phyloP scores from a whole-genome alignment of 140 eudicot species.

The Anethum foeniculum region DNA sequence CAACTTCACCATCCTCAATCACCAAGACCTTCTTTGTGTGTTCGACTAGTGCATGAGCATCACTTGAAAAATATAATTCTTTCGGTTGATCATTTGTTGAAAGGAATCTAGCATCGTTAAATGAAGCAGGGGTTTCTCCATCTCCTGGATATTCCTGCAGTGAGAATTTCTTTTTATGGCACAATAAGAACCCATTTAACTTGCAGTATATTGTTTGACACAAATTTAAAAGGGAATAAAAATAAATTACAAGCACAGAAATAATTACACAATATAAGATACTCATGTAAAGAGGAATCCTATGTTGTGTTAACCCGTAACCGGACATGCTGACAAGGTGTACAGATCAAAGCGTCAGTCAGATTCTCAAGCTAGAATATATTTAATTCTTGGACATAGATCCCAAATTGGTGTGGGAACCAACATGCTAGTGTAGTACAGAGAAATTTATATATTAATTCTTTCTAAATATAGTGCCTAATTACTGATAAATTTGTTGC shows the following conservation, averaged over 20 bases:
- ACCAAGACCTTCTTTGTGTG: conserved; percentile 92
- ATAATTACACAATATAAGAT: background rate
- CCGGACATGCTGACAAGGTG: background rate
- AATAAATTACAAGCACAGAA: background rate
- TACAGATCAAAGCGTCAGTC: background rate
- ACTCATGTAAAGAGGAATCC: background rate
- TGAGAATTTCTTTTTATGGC: background rate
- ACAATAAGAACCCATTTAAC: background rate
- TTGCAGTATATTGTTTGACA: background rate
- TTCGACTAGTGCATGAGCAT: conserved; percentile 88
- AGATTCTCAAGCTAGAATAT: background rate
- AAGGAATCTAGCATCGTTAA: conserved; percentile 52
- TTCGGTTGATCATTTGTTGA: conserved; percentile 70
- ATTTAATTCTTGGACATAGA: background rate
- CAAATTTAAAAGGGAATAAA: background rate
- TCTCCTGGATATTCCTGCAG: conserved; percentile 59
- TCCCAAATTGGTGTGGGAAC: background rate
- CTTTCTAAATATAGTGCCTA: background rate
- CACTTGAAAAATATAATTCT: conserved; percentile 88
- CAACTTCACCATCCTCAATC: conserved; percentile 92
- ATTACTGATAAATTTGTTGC: background rate
- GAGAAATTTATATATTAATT: background rate
- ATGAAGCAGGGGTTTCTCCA: conserved; percentile 48
- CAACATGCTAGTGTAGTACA: background rate
- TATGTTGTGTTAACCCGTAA: background rate